Base-by-base conservation (phyloP, 345 rosid genomes). In the Anacardium occidentale region DNA sequence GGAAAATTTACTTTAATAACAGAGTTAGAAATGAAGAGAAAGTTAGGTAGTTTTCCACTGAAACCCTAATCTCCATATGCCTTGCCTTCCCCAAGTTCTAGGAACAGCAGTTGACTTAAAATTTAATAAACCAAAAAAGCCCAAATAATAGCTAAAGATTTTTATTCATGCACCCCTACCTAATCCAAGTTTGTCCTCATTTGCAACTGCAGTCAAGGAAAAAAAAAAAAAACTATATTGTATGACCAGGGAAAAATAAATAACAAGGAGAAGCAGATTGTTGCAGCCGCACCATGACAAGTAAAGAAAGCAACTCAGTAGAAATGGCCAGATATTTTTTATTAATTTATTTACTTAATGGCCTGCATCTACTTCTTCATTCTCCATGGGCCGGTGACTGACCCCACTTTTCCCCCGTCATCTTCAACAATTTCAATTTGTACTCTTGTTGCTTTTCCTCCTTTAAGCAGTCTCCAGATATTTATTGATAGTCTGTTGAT, bases 381-480 rank as follows among this genome's bases (percentile, higher is more conserved):
- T 74, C 74, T 84, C 84, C 86, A 86, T 79, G 74, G 86, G 89
- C 78, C 87, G 89, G 87, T 76, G 68, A 20, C 45, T 26, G 74
- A 73, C 32, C 78, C 81, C 87, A 68, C 71, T 14, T 70, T 65
- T 77, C 85, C 25, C 68, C 73, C 64, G n/a, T n/a, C n/a, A n/a
- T n/a, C n/a, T n/a, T 80, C 81, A 78, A 15, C n/a, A 26, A 24
- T 21, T 29, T 44, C 72, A 54, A 70, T 42, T 4, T 34, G 65
- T 26, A 22, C 47, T 68, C 25, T 68, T 29, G 32, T 2, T 75
- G 20, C 3, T 21, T 3, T 59, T n/a, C 8, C 8, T 37, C 9
- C 42, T 5, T 37, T 7, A 5, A 37, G 5, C 9, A 37, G 7
- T 7, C 42, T 5, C 42, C 7, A 37, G 42, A 37, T 63, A 20